These are phyloP conservation scores for Rubus parviflorus DNA, from an alignment of 306 rosid species.

Conservation along the genomic window DNA sequence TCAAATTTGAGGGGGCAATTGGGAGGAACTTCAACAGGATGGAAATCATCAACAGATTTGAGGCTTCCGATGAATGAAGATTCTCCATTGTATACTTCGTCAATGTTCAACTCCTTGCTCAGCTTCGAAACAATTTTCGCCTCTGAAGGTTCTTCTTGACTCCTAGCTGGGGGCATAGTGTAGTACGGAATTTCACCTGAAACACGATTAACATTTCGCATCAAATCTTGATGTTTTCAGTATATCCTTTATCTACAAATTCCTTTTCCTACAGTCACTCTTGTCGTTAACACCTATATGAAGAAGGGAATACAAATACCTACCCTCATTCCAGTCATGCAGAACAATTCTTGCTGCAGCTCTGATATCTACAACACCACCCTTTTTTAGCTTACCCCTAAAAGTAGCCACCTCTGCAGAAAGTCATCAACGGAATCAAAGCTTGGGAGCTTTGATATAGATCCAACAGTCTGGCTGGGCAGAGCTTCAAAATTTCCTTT, in stretches of 20 bases:
- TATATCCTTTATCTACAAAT: neutral
- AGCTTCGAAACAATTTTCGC: constrained; percentile 67
- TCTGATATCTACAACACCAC: constrained; percentile 70
- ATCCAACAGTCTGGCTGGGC: constrained; percentile 63
- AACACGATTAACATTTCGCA: constrained; percentile 12
- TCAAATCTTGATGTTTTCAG: neutral
- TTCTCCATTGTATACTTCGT: constrained; percentile 77
- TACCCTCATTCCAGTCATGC: constrained; percentile 98
- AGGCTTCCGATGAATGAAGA: constrained; percentile 88
- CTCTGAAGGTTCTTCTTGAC: constrained; percentile 67
- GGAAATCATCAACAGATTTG: constrained; percentile 65
- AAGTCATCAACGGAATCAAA: constrained; percentile 85
- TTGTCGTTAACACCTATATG: neutral
- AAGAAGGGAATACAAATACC: constrained; percentile 7
- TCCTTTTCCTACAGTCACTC: neutral
- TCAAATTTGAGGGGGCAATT: constrained; percentile 60
- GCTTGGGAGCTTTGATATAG: constrained; percentile 73
- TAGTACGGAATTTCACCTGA: constrained; percentile 93
- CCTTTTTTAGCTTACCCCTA: constrained; percentile 93
- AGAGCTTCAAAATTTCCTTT: constrained; percentile 91
- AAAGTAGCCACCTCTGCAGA: constrained; percentile 76
- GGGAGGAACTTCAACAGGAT: constrained; percentile 86
- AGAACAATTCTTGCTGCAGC: constrained; percentile 92
- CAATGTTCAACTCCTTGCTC: constrained; percentile 70
- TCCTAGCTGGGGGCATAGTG: constrained; percentile 84